These are phyloP conservation scores for Glaciozyma martinii DNA, from an alignment of 768 basidiomycete genomes.

Conservation along the genomic window DNA sequence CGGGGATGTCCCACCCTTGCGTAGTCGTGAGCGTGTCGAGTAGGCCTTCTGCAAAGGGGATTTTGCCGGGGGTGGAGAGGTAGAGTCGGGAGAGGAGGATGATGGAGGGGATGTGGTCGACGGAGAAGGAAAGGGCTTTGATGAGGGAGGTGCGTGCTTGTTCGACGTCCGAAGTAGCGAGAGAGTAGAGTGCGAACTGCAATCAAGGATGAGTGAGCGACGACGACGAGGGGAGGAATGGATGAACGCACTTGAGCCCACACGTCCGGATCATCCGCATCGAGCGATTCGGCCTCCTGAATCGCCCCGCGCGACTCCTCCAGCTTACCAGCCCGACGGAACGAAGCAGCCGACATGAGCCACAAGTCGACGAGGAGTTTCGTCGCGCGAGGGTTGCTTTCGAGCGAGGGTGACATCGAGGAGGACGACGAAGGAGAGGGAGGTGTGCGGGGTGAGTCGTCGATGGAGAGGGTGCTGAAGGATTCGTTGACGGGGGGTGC, in stretches of 20 bases:
- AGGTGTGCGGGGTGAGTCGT: too few relatives aligned
- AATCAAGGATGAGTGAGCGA: not conserved
- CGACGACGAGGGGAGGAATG: not conserved
- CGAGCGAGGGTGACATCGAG: not conserved
- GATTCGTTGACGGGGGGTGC: not conserved
- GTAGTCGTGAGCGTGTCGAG: slow-evolving; percentile 64
- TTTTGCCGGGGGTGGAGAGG: slow-evolving; percentile 41
- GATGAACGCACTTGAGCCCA: slow-evolving; percentile 74
- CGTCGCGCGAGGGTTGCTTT: slow-evolving; percentile 46
- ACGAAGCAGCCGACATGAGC: slow-evolving; percentile 90
- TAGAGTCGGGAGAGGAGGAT: slow-evolving; percentile 71
- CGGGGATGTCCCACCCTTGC: slow-evolving; percentile 76
- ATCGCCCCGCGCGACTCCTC: slow-evolving; percentile 86
- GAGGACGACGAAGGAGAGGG: not conserved
- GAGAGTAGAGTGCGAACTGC: slow-evolving; percentile 66
- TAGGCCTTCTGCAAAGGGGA: slow-evolving; percentile 61
- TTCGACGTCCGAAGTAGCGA: slow-evolving; percentile 49
- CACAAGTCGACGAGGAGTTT: slow-evolving; percentile 74
- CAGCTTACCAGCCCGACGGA: slow-evolving; percentile 75
- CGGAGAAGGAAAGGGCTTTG: slow-evolving; percentile 80
- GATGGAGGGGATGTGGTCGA: slow-evolving; percentile 65
- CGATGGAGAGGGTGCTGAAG: not conserved
- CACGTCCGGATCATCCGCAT: slow-evolving; percentile 75
- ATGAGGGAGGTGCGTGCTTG: slow-evolving; percentile 67
- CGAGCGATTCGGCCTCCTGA: slow-evolving; percentile 84